Evolutionary conservation across 129 eudicot species (phyloP), one percentile per base, ranked within the genome.

Genomic region (Chrysanthemum seticuspe): DNA sequence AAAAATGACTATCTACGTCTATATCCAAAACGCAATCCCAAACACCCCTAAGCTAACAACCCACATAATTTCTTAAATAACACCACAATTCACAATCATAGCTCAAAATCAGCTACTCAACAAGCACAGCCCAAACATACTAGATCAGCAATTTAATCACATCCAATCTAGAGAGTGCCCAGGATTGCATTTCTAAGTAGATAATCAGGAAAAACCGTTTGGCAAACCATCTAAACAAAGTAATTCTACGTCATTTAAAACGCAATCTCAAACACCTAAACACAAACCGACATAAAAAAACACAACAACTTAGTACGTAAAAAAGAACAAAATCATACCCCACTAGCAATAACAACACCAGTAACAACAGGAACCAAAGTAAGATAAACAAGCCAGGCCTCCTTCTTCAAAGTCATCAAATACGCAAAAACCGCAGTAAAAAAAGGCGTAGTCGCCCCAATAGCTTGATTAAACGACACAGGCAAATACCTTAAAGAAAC

Each of bases 401-500:
- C 97, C 80, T 87, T 87, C 80, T 86, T 85, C 63, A 87, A 52
- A 11, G 98, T 92, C 76, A 92, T 87, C 69, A 89, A 29, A 72
- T 89, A 92, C 3, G 98, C 96, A 73, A 92, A 89, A 13, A 92
- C 87, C 13, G 98, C 98, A n/a, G 98, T 92, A 75, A 89, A 92
- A 67, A 89, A 92, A 0, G 98, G 98, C 77, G 96, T 92, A 14
- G 98, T 92, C 6, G 98, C 96, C 29, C 96, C 98, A 66, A 92
- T 84, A 18, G 98, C 98, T 69, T 92, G 98, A 80, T 89, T 89
- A 27, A 92, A 92, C 70, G 96, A 89, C 10, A 92, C 98, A 0
- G 96, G 98, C 78, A 89, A 78, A 79, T 87, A 92, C 80, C 85
- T 81, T 10, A 93, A 74, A 47, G 98, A 93, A 1, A 91, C 77